phyloP scores from a whole-genome alignment of 208 protist species.

The Borovskyia barvae region DNA sequence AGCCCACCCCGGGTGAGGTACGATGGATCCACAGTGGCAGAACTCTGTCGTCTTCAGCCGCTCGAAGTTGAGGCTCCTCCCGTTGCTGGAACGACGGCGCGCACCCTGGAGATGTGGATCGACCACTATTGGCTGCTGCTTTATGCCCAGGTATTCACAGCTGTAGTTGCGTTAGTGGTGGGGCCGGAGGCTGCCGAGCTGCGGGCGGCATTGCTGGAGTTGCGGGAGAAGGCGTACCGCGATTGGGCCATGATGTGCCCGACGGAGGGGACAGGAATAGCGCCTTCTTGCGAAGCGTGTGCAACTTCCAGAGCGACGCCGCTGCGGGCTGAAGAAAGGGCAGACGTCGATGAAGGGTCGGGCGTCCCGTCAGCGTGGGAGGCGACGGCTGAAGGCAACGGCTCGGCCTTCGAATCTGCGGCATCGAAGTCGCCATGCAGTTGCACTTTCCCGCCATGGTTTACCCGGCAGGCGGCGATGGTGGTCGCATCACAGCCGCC shows the following conservation, averaged over 20 bases:
- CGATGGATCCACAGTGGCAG: no score
- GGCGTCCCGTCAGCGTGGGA: background rate
- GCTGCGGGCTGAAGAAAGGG: no score
- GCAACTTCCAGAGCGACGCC: no score
- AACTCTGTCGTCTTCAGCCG: no score
- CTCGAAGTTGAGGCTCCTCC: no score
- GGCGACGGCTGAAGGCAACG: background rate
- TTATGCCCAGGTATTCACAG: constrained; percentile 41
- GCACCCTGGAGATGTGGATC: constrained; percentile 32
- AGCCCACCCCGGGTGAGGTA: no score
- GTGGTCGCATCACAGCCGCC: constrained; percentile 9
- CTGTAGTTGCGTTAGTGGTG: constrained; percentile 32
- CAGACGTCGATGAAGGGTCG: background rate
- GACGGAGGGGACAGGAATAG: constrained; percentile 6
- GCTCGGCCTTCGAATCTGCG: background rate
- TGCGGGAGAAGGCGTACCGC: constrained; percentile 15
- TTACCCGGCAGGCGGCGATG: constrained; percentile 4
- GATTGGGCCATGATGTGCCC: constrained; percentile 12
- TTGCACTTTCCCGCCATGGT: constrained; percentile 14
- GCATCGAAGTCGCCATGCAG: background rate
- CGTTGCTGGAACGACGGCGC: no score
- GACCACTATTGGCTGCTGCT: constrained; percentile 61
- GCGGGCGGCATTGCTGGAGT: constrained; percentile 3
- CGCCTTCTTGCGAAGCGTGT: background rate
- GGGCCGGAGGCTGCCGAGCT: constrained; percentile 13